These are phyloP conservation scores for Myxozyma geophila DNA, from an alignment of 805 yeast genomes.

Conservation along the genomic window DNA sequence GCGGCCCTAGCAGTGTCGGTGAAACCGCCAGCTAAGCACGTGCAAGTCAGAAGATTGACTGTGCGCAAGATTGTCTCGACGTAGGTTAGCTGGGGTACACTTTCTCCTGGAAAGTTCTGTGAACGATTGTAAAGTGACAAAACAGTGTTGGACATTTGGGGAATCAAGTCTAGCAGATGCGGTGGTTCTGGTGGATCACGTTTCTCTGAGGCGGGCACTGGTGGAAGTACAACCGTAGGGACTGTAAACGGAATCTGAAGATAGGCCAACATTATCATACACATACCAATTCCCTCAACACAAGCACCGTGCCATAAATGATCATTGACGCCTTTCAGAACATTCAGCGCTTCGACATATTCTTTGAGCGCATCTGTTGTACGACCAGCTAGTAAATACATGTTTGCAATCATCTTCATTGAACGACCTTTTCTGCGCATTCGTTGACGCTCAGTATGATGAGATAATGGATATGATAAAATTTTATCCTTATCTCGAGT, in stretches of 20 bases:
- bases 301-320: conserved; percentile 87
- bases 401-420: conserved; percentile 72
- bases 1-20: conserved; percentile 50
- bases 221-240: conserved; percentile 42
- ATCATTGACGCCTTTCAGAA: conserved; percentile 68
- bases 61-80: conserved; percentile 72
- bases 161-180: conserved; percentile 34
- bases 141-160: conserved; percentile 34
- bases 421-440: conserved; percentile 71
- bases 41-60: conserved; percentile 60
- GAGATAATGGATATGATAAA: conserved; percentile 31
- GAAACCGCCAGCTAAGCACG: conserved; percentile 57
- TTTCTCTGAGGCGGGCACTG: conserved; percentile 11
- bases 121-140: conserved; percentile 53
- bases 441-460: conserved; percentile 46
- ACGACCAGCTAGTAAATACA: conserved; percentile 80
- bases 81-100: conserved; percentile 79
- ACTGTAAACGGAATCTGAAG: conserved; percentile 54
- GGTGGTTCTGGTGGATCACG: conserved; percentile 28
- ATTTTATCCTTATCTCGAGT: conserved; percentile 13
- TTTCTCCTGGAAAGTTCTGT: conserved; percentile 64
- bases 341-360: conserved; percentile 71
- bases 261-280: conserved; percentile 63
- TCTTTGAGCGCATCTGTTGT: conserved; percentile 69
- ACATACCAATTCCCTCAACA: conserved; percentile 77